Evolutionary conservation across 495 filamentous ascomycete species (phyloP), one percentile per base, ranked within the genome.

Genomic region (Penicillium robsamsonii): DNA sequence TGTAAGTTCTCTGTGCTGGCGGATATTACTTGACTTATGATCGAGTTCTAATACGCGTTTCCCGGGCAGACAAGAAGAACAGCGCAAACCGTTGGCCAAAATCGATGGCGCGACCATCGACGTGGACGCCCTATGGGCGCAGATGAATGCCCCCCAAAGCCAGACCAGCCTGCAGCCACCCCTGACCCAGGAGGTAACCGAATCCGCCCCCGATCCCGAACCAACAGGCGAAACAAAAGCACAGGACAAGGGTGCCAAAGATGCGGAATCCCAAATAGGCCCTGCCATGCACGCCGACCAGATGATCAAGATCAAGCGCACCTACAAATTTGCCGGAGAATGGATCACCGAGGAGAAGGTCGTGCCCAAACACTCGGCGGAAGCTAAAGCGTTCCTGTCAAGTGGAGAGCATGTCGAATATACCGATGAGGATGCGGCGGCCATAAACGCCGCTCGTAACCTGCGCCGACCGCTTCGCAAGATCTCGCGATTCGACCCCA

Each of bases 321-420:
- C 87, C 5, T 96, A 96, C 73, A 87, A 88, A 53, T 97, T 96
- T 63, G 94, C 94, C 12, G 95, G 95, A 53, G 86, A 93, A 66
- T 81, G 85, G 38, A 88, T 89, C 62, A 90, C 86, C 1, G 88
- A 93, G 63, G 85, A 91, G 63, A 94, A 94, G 71, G 71, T 86
- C 11, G 91, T 97, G 2, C 79, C 86, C 1, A 84, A 84, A 25
- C 79, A 86, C 63, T 94, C 90, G 0, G 89, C 90, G 42, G 92
- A 94, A 75, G 92, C 90, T 4, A 87, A 82, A 35, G 78, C 87
- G 29, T 95, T 88, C 59, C 77, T 96, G 17, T 79, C 84, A 31
- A 78, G 82, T 17, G 70, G 75, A 4, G 63, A 76, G 9, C 66
- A 72, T 15, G 74, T 78, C 37, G 75, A 76, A 29, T 70, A 66